A percentile compares a stretch with the other conserved stretches of the same genome.
These are phyloP conservation scores for Acanthamoeba royreba DNA, from an alignment of 208 protist genomes.

Conservation along the genomic window DNA sequence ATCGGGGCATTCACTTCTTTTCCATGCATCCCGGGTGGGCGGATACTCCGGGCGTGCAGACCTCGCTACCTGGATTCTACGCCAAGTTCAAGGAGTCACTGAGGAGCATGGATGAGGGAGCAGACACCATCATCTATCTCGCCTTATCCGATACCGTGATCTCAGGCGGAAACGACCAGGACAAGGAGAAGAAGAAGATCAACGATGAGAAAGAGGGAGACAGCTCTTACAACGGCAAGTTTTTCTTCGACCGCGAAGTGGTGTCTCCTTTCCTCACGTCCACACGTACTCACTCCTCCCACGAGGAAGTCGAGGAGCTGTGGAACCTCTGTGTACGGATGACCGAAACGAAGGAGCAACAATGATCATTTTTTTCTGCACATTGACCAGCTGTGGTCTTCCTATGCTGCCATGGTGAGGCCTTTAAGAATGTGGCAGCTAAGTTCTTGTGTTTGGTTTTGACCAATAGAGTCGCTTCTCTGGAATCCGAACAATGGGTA, in stretches of 20 bases:
- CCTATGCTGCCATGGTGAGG: too few relatives aligned
- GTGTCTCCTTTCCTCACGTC: background rate
- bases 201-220: background rate
- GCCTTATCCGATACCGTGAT: background rate
- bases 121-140: slow-evolving; percentile 45
- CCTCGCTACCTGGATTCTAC: slow-evolving; percentile 29
- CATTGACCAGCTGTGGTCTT: too few relatives aligned
- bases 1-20: background rate
- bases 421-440: too few relatives aligned
- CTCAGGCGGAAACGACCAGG: background rate
- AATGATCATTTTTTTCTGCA: too few relatives aligned
- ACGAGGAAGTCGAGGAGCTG: background rate
- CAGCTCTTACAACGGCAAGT: background rate
- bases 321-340: background rate
- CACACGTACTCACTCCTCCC: background rate
- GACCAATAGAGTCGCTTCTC: too few relatives aligned
- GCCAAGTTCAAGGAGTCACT: background rate
- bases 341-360: background rate
- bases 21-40: slow-evolving; percentile 31
- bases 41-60: slow-evolving; percentile 39
- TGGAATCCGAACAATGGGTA: too few relatives aligned
- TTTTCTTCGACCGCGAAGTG: slow-evolving; percentile 17
- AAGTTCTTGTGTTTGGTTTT: too few relatives aligned
- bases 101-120: background rate
- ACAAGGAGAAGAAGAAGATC: background rate